Conservation (phyloP, 2,329 filamentous ascomycete species). For the Fusarium sublunatum region DNA sequence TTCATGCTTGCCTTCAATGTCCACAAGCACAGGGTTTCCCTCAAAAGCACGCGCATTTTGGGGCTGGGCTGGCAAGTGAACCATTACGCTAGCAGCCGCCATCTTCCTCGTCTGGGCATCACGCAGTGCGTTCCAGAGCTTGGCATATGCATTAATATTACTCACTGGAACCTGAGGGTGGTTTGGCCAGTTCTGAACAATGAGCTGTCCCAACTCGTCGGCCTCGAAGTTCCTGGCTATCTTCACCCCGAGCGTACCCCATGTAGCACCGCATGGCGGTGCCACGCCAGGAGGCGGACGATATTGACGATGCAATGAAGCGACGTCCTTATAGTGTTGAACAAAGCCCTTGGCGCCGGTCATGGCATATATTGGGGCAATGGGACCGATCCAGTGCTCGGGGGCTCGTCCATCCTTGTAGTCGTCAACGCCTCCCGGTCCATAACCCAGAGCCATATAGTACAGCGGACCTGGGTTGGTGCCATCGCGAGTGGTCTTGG, state of each 20-base stretch:
- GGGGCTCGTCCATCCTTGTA: conserved; percentile 33
- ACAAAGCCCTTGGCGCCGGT: neutral
- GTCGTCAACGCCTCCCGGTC: conserved; percentile 41
- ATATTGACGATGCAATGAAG: neutral
- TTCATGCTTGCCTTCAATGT: neutral
- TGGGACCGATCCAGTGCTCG: conserved; percentile 43
- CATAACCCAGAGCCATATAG: conserved; percentile 50
- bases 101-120: neutral
- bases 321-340: neutral
- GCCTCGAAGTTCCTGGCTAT: neutral
- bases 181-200: neutral
- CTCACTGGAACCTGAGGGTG: neutral
- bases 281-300: conserved; percentile 18
- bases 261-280: neutral
- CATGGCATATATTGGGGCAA: conserved; percentile 28
- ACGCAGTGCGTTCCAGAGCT: conserved; percentile 1
- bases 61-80: too few species aligned
- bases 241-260: neutral
- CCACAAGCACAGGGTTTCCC: conserved; percentile 18
- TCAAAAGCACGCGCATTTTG: neutral
- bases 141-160: neutral
- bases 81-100: neutral
- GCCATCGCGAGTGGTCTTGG: neutral
- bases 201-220: conserved; percentile 3
- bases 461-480: conserved; percentile 47